Base-by-base conservation (phyloP, 148 eudicot genomes). In the Dysphania ambrosioides region DNA sequence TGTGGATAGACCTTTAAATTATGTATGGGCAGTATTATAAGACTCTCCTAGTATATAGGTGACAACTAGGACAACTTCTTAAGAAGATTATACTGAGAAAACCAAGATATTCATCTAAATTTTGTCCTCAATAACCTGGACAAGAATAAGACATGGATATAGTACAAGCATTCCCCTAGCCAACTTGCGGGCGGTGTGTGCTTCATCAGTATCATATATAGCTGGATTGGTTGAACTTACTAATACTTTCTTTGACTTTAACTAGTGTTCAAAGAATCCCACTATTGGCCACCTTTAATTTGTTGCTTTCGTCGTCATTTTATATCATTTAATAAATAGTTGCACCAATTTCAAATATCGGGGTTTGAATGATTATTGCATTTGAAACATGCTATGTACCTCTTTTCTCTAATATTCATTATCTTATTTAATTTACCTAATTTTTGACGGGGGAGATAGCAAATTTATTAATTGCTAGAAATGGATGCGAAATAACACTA, bases 201-300 rank as follows among this genome's bases (percentile, higher is more conserved):
- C 19, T 63, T 57, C 18, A 26, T 57, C 18, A 26, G 67, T 19
- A 56, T 62, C 49, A 36, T 15, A 30, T 38, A 32, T 36, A 79
- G 77, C 77, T 79, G 77, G 70, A 73, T 73, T 21, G 31, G 42
- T 40, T 66, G 15, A 66, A 23, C 4, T 64, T 75, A 49, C 72
- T 36, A 24, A 53, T 34, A 4, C 36, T 36, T 8, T 16, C 53
- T 68, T 73, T 68, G 70, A 73, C 77, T 73, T 40, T 19, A 38
- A 57, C 42, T 9, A 75, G 65, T 75, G 72, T 75, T 23, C 66
- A 35, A 66, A 12, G 60, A 63, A 26, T 75, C 66, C 66, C 40
- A 66, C 12, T 29, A 57, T 24, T 53, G 72, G 30, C 71, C 51
- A 44, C n/a, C 72, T 26, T 75, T 13, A 36, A 26, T 76, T 68